Conservation (phyloP, 805 yeast genomes). For the Wickerhamiella kurtzmanii region DNA sequence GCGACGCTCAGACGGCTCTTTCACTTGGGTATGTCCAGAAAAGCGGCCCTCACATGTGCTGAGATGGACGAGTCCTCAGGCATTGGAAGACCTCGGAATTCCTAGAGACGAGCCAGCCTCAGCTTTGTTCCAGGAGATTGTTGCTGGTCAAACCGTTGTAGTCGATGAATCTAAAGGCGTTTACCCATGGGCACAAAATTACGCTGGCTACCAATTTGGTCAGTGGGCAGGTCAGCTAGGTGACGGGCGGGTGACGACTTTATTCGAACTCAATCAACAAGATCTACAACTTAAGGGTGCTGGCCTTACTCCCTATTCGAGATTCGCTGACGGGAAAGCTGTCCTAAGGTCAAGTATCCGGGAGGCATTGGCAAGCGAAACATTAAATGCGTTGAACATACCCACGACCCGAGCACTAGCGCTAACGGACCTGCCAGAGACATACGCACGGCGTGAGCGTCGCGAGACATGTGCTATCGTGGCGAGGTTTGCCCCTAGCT, state of each 20-base stretch:
- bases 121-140: constrained; percentile 37
- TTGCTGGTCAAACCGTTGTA: constrained; percentile 45
- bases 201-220: constrained; percentile 96
- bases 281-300: constrained; percentile 84
- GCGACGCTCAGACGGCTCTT: constrained; percentile 46
- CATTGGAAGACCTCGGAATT: constrained; percentile 51
- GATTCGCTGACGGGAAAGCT: constrained; percentile 96
- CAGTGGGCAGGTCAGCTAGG: constrained; percentile 95
- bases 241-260: constrained; percentile 79
- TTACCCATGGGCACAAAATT: constrained; percentile 78
- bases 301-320: constrained; percentile 79
- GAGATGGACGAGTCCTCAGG: constrained; percentile 44
- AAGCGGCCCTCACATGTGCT: constrained; percentile 33
- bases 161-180: constrained; percentile 30
- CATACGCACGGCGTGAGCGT: constrained; percentile 57
- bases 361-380: constrained; percentile 77
- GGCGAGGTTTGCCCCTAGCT: constrained; percentile 65
- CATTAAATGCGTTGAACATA: constrained; percentile 63
- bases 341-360: constrained; percentile 77
- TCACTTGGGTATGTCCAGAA: constrained; percentile 61
- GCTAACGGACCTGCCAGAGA: constrained; percentile 56
- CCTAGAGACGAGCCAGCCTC: constrained; percentile 29
- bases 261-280: constrained; percentile 53
- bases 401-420: constrained; percentile 80
- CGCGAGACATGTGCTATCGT: constrained; percentile 78